Evolutionary conservation across 768 basidiomycete species (phyloP), one percentile per base, ranked within the genome.

Genomic region (Termitomyces sp.): DNA sequence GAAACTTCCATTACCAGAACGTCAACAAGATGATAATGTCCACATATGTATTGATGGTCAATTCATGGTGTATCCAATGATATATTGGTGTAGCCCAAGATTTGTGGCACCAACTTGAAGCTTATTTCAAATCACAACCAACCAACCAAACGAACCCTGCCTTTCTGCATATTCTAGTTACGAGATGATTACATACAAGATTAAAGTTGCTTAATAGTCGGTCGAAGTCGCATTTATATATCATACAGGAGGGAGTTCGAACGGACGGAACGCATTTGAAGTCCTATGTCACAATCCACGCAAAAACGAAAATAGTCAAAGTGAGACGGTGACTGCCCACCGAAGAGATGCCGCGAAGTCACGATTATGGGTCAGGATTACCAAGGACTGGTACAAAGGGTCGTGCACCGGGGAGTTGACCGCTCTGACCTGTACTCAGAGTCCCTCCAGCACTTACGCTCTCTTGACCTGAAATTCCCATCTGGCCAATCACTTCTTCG

Each of bases 401-500:
- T 33, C 50, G 58, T 22, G 22, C 42, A 26, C 57, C n/a, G 22
- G 33, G 22, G 10, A 58, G 31, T 18, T 56, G 53, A 22, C 26
- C 52, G n/a, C 66, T 68, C 57, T 60, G 57, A 8, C 66, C 68
- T 26, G 66, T 68, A 31, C 54, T 57, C 6, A 69, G 55, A 4
- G 65, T 68, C 15, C 64, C 62, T 1, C 61, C 62, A 24, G 39
- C 57, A 55, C 65, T 60, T 49, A 52, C 52, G 10, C 59, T 58
- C 5, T 57, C 59, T 28, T 37, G 37, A 20, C 28, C 26, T 22
- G 16, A 61, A 33, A 67, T 33, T 7, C 63, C 64, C 64, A 68
- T 65, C 16, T 66, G 62, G 34, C 51, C 58, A 18, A 68, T 56
- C 20, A 69, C 59, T 24, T 68, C 68, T 33, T 65, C 68, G 44